Evolutionary conservation across 148 eudicot species (phyloP).

Genomic region (Cornus florida): DNA sequence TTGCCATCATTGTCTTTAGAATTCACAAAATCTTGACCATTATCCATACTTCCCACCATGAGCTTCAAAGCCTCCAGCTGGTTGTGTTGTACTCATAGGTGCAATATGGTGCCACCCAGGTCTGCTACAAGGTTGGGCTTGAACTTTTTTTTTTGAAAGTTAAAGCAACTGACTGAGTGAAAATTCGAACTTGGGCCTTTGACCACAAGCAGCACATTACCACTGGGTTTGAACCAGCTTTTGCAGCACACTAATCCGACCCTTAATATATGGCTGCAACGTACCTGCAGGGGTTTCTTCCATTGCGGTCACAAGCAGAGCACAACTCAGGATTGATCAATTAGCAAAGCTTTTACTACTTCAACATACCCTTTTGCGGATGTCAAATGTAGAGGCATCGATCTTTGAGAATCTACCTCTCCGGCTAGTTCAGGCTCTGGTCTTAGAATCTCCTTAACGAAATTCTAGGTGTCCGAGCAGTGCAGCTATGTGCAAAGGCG

Average conservation of each 20-base stretch:
- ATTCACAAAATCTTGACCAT: constrained; percentile 1
- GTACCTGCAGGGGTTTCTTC: constrained; percentile 22
- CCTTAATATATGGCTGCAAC: constrained; percentile 22
- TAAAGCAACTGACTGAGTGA: no score
- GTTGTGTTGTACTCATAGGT: constrained; percentile 18
- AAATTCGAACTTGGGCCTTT: no score
- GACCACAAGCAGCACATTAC: no score
- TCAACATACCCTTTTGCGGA: constrained; percentile 23
- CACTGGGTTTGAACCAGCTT: constrained; percentile 1
- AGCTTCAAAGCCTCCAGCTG: constrained; percentile 23
- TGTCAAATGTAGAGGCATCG: constrained; percentile 41
- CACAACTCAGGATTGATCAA: constrained; percentile 7
- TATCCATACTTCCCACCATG: not conserved
- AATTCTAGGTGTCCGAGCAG: constrained; percentile 31
- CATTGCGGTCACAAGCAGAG: constrained; percentile 15
- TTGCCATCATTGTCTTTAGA: not conserved
- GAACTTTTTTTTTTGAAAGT: no score
- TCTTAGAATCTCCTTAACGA: constrained; percentile 23
- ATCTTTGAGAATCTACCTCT: constrained; percentile 29
- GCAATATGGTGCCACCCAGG: constrained; percentile 16
- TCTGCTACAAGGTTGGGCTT: no score
- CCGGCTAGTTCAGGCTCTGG: constrained; percentile 37
- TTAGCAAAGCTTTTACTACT: constrained; percentile 17
- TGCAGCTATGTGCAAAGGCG: constrained; percentile 38
- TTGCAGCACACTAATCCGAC: constrained; percentile 11